These are phyloP conservation scores for Solanum medicagineum DNA, from an alignment of 257 asterid genomes.

Conservation along the genomic window DNA sequence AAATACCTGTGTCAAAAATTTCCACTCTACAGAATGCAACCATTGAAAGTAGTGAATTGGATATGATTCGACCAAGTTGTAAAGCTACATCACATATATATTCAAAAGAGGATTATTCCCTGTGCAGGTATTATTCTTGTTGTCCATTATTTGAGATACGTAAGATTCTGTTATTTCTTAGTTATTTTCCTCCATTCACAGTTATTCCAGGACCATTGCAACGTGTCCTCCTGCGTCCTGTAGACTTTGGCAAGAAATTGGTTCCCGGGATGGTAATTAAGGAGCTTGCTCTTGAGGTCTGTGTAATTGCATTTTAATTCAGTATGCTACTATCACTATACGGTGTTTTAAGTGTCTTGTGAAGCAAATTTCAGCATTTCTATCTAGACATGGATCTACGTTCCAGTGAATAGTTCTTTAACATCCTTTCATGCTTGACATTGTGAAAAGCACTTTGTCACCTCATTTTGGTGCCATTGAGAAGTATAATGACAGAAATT, in stretches of 20 bases:
- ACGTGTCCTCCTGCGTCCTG: constrained; percentile 9
- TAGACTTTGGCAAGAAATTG: constrained; percentile 2
- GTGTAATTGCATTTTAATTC: neutral
- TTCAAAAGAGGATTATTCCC: constrained; percentile 20
- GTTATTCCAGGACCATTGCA: constrained; percentile 44
- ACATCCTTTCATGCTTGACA: neutral
- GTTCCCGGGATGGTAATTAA: constrained; percentile 47
- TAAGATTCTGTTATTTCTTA: neutral
- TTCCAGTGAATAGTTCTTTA: neutral
- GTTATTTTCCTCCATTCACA: constrained; percentile 5
- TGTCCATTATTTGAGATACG: neutral
- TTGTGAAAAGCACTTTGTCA: neutral
- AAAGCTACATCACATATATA: constrained; percentile 25
- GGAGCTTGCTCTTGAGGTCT: constrained; percentile 36
- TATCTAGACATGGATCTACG: neutral
- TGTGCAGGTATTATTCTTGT: constrained; percentile 30
- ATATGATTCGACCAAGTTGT: constrained; percentile 44
- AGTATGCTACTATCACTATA: neutral
- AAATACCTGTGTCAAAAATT: neutral
- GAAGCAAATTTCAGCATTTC: neutral
- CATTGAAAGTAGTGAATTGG: constrained; percentile 22
- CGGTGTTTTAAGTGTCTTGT: neutral
- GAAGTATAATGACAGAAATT: neutral
- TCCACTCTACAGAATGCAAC: constrained; percentile 19
- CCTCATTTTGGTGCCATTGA: neutral